These are phyloP conservation scores for Colletotrichum karsti DNA, from an alignment of 2,329 filamentous ascomycete species.

Conservation along the genomic window DNA sequence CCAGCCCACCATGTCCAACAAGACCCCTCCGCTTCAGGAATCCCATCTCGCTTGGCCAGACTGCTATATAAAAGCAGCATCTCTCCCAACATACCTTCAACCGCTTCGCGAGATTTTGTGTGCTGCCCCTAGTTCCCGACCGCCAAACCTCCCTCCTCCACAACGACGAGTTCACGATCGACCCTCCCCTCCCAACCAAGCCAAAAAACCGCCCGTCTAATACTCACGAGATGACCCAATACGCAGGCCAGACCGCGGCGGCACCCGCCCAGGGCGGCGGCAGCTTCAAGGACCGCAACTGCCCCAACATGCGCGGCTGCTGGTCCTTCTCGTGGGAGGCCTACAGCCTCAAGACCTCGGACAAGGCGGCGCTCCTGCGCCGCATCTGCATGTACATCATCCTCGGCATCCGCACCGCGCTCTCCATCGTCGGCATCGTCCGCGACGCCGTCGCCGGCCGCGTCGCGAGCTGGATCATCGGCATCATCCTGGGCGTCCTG, in stretches of 20 bases:
- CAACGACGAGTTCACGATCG: not conserved
- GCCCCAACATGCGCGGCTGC: constrained; percentile 22
- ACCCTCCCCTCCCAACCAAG: accelerated
- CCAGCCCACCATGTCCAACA: not conserved
- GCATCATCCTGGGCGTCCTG: constrained; percentile 7
- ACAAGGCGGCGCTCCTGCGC: constrained; percentile 9
- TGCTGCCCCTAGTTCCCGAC: no score
- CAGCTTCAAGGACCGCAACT: constrained; percentile 9
- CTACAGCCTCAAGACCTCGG: constrained; percentile 15
- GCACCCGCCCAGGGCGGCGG: not conserved
- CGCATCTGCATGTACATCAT: constrained; percentile 24
- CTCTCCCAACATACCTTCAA: not conserved
- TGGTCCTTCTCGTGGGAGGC: constrained; percentile 24
- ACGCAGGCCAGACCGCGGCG: not conserved
- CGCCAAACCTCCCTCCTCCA: not conserved
- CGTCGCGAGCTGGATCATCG: constrained; percentile 4
- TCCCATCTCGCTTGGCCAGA: not conserved
- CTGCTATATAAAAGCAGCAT: not conserved
- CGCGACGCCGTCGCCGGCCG: not conserved
- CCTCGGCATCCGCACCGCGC: constrained; percentile 13
- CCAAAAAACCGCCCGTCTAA: not conserved
- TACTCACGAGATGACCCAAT: not conserved
- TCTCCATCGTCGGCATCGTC: constrained; percentile 9
- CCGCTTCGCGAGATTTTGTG: no score
- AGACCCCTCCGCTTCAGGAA: not conserved